Evolutionary conservation across 805 yeast species (phyloP), one percentile per base, ranked within the genome.

Genomic region (Teunomyces cretensis): DNA sequence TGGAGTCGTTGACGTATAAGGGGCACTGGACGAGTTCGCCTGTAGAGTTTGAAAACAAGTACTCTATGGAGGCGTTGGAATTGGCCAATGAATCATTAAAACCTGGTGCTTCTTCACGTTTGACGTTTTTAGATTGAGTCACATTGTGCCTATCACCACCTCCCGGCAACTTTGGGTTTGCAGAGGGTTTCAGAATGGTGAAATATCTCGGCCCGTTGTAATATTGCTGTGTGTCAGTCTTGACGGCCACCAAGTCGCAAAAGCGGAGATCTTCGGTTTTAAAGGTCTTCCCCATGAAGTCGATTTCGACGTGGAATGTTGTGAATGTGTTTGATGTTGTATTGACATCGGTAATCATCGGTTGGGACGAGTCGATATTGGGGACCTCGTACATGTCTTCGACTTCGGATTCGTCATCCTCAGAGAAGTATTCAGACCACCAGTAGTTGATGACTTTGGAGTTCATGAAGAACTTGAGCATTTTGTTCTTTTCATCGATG

Each of bases 311-410:
- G 43, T 75, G 79, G 35, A 79, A 56, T 1, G 81, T 75, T 8
- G 83, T 76, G 54, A 59, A 78, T 49, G 61, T 67, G 56, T 78
- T 76, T 1, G 81, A 72, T 2, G 70, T 58, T 1, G 50, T 9
- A 51, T 79, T 70, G 27, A 76, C 75, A 48, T 78, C 83, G 11
- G 62, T 51, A 8, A 78, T 69, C 3, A 62, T 43, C 12, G 49
- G 49, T 12, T 43, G 19, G 19, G 39, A 38, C 26, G 41, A 30
- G n/a, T 42, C 33, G 37, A 24, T 15, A 17, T 40, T 30, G 9
- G 41, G 44, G 24, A 22, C 37, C 14, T 8, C 13, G 28, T 24
- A 9, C 9, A 6, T 6, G 9, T 39, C 30, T 14, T 12, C 13
- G 36, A 3, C 2, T 13, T 2, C 26, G 19, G 22, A 35, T 22